phyloP scores from a whole-genome alignment of 768 basidiomycete species.

The Mycena sanguinolenta region DNA sequence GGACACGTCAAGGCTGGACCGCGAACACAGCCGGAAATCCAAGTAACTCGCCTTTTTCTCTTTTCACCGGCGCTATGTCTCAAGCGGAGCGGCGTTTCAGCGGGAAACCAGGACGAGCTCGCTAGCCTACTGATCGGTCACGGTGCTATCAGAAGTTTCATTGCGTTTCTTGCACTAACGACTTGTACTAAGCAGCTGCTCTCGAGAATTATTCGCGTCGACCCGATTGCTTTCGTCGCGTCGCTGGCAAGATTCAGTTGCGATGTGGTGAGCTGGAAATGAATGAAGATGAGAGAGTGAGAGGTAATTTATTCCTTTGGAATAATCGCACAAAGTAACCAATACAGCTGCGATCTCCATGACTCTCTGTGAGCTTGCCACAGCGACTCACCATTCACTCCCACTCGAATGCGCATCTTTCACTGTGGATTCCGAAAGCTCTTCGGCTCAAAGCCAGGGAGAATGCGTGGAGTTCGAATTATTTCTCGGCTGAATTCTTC shows the following conservation, averaged over 20 bases:
- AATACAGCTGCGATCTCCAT: slow-evolving; percentile 76
- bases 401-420: slow-evolving; percentile 75
- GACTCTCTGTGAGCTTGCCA: slow-evolving; percentile 86
- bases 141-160: slow-evolving; percentile 16
- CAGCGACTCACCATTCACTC: slow-evolving; percentile 74
- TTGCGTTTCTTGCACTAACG: slow-evolving; percentile 8
- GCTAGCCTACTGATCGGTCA: slow-evolving; percentile 35
- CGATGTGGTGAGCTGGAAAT: slow-evolving; percentile 71
- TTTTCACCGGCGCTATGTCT: slow-evolving; percentile 7
- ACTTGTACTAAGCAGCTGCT: slow-evolving; percentile 53
- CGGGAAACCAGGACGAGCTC: slow-evolving; percentile 16
- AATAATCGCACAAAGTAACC: neutral
- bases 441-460: slow-evolving; percentile 47
- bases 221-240: slow-evolving; percentile 75
- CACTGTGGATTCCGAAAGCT: slow-evolving; percentile 38
- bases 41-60: slow-evolving; percentile 8
- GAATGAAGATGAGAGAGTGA: slow-evolving; percentile 72
- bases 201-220: slow-evolving; percentile 59
- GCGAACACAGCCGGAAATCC: slow-evolving; percentile 18
- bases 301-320: slow-evolving; percentile 52
- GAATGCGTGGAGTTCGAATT: slow-evolving; percentile 65
- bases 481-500: neutral
- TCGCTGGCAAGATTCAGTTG: slow-evolving; percentile 59
- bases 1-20: slow-evolving; percentile 9
- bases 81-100: slow-evolving; percentile 14